These are phyloP conservation scores for Cystobasidium tubakii DNA, from an alignment of 768 basidiomycete genomes.

Conservation along the genomic window DNA sequence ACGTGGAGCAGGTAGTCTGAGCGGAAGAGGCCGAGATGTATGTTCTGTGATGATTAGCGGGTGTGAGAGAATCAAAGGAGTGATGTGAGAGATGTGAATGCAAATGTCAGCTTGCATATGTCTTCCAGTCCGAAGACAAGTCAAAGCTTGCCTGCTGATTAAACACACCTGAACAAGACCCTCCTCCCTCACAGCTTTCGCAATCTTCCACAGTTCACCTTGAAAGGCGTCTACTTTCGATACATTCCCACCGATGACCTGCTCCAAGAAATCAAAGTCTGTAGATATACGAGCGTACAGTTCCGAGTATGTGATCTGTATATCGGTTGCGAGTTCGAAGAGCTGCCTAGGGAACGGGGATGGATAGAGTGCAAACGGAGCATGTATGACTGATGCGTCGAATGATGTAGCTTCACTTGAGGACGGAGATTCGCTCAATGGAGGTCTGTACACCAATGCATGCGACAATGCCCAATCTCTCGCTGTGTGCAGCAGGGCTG, in stretches of 20 bases:
- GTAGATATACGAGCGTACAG: conserved; percentile 78
- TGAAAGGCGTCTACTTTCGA: conserved; percentile 81
- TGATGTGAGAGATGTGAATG: neutral
- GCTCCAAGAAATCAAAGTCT: conserved; percentile 72
- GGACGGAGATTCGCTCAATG: conserved; percentile 39
- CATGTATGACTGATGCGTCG: conserved; percentile 75
- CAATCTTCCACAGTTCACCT: conserved; percentile 75
- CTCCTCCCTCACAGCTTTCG: conserved; percentile 67
- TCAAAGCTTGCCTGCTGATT: neutral
- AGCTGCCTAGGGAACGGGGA: conserved; percentile 71
- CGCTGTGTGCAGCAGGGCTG: conserved; percentile 33
- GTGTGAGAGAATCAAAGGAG: neutral
- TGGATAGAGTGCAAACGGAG: conserved; percentile 81
- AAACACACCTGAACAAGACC: conserved; percentile 57
- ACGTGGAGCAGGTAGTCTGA: conserved; percentile 88
- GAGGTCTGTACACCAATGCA: conserved; percentile 75
- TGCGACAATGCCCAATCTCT: conserved; percentile 78
- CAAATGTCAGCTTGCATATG: neutral
- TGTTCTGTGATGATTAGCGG: conserved; percentile 54
- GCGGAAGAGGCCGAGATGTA: conserved; percentile 83
- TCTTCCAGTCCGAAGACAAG: too few relatives aligned
- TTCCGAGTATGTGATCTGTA: conserved; percentile 75
- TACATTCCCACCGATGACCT: conserved; percentile 74
- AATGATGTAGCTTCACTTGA: conserved; percentile 51
- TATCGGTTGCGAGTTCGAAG: conserved; percentile 60